Base-by-base conservation (phyloP, 2,329 filamentous ascomycete genomes). In the Zymoseptoria crescenta region DNA sequence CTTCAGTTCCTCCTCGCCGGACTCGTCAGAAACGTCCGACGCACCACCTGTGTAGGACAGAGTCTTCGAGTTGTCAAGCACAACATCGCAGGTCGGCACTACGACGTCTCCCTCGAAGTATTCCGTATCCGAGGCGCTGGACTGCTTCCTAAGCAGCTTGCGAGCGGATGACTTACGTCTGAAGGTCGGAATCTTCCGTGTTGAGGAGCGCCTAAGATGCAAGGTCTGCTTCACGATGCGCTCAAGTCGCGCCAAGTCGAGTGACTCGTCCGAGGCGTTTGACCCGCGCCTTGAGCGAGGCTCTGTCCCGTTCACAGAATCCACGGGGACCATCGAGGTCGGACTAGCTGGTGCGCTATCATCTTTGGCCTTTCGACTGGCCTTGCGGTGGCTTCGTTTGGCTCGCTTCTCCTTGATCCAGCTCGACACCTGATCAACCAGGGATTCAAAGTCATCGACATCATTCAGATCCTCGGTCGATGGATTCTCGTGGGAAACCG, bases 61-160 rank as follows among this genome's bases (percentile, higher is more conserved):
- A 0, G 92, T 95, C 75, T 93, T 94, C 4, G 89, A 88, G 70
- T 96, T 96, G 75, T 97, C 93, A 20, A 97, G 80, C 52, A 87
- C 79, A 7, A 85, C 91, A 72, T 96, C 91, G 65, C 92, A 95
- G 64, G 83, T 85, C 0, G 93, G 93, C 1, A 96, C 90, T n/a
- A 89, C 75, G 19, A 85, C 80, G 62, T 96, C 91, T n/a, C 84
- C 84, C 63, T 96, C 92, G 16, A 84, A 77, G 65, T 87, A 89
- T 59, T 97, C 93, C 0, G 91, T 95, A 67, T 96, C 93, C 0
- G 90, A 94, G 3, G 88, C 81, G 1, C 66, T 72, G 76, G 75
- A 68, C 65, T 79, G 67, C 68, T 74, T 67, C 60, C 74, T 68
- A 69, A 61, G 69, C 7, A 70, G 58, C 53, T 67, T 71, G 58